Conservation (phyloP, 169 alveolate species). For the Pseudocohnilembus persalinus region DNA sequence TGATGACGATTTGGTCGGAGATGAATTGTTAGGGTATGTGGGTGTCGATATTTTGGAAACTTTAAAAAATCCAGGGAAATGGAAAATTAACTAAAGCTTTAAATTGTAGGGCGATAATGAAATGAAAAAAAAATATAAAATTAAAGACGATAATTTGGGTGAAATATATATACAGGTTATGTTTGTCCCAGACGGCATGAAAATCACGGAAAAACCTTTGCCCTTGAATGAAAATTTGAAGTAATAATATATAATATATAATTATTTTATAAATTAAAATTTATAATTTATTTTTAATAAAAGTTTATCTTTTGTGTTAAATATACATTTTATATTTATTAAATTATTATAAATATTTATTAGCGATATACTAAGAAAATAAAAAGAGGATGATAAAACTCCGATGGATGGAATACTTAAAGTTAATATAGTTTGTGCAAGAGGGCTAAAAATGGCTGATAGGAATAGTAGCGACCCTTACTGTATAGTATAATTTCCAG, state of each 20-base stretch:
- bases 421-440: constrained; percentile 9
- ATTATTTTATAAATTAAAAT: too few species aligned
- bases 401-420: constrained; percentile 31
- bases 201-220: constrained; percentile 34
- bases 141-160: constrained; percentile 28
- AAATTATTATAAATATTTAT: too few species aligned
- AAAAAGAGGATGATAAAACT: constrained; percentile 26
- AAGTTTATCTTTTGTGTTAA: too few species aligned
- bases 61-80: constrained; percentile 24
- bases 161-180: constrained; percentile 35
- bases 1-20: constrained; percentile 40
- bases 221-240: constrained; percentile 42
- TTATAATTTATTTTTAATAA: too few species aligned
- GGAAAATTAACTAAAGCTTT: constrained; percentile 34
- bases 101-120: constrained; percentile 29
- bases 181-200: constrained; percentile 26
- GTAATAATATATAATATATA: neutral
- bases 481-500: constrained; percentile 11
- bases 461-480: neutral
- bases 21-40: constrained; percentile 37
- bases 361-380: constrained; percentile 20
- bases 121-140: constrained; percentile 32
- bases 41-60: constrained; percentile 23
- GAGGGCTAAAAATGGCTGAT: neutral
- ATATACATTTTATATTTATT: too few species aligned